These are phyloP conservation scores for Naganishia friedmannii DNA, from an alignment of 768 basidiomycete genomes.

Conservation along the genomic window DNA sequence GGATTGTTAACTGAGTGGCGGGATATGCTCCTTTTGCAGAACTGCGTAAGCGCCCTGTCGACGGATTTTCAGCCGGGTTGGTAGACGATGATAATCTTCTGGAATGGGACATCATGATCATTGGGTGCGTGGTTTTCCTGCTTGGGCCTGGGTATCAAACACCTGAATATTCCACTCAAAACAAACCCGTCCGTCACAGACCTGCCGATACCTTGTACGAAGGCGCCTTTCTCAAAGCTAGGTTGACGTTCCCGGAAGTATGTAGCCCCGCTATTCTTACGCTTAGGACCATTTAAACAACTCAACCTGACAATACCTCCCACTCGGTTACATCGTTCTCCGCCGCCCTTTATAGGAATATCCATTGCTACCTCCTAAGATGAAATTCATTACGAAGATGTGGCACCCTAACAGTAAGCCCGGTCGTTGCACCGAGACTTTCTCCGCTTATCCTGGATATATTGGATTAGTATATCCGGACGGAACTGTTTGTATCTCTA, in stretches of 20 bases:
- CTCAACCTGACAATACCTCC: background rate
- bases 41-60: constrained; percentile 86
- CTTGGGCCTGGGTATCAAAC: background rate
- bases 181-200: constrained; percentile 54
- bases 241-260: constrained; percentile 73
- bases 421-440: background rate
- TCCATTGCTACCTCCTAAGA: constrained; percentile 87
- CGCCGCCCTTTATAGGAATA: constrained; percentile 60
- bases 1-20: background rate
- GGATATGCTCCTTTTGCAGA: constrained; percentile 54
- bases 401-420: constrained; percentile 56
- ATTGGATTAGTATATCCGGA: constrained; percentile 51
- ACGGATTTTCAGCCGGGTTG: constrained; percentile 96
- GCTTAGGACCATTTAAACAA: background rate
- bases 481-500: constrained; percentile 56
- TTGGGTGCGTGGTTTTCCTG: constrained; percentile 62
- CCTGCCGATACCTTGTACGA: constrained; percentile 93
- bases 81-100: constrained; percentile 91
- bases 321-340: background rate
- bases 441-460: background rate
- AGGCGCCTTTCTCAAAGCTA: constrained; percentile 91
- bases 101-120: constrained; percentile 95
- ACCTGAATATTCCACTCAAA: background rate
- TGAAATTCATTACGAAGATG: constrained; percentile 59
- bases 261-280: constrained; percentile 18